phyloP scores from a whole-genome alignment of 768 basidiomycete genomes.

The Termitomyces sp. region DNA sequence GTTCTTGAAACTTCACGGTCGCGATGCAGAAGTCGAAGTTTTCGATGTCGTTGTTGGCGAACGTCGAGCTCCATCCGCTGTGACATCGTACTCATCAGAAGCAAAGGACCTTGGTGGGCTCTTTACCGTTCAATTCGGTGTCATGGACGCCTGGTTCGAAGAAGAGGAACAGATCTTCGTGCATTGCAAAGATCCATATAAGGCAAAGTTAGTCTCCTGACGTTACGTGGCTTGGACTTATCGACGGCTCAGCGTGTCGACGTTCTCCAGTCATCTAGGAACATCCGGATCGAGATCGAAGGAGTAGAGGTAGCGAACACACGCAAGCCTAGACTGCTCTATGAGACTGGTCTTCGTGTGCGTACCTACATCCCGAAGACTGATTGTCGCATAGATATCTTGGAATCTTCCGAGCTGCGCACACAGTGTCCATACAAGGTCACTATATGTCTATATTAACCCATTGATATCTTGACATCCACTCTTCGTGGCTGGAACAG shows the following conservation, averaged over 20 bases:
- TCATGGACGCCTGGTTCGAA: constrained; percentile 65
- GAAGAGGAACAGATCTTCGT: constrained; percentile 61
- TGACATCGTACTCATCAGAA: constrained; percentile 27
- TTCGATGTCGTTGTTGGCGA: constrained; percentile 48
- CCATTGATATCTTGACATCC: neutral
- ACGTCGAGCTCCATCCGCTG: constrained; percentile 35
- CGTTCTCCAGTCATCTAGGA: constrained; percentile 55
- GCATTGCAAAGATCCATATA: constrained; percentile 69
- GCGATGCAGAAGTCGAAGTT: constrained; percentile 27
- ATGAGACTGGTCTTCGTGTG: constrained; percentile 54
- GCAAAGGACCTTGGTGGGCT: constrained; percentile 39
- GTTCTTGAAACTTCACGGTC: constrained; percentile 34
- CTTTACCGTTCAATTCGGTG: constrained; percentile 44
- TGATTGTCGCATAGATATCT: constrained; percentile 49
- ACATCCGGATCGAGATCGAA: constrained; percentile 56
- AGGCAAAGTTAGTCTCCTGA: constrained; percentile 33
- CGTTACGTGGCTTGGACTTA: neutral
- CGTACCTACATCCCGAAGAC: constrained; percentile 62
- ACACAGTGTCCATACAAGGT: constrained; percentile 69
- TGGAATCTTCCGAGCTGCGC: constrained; percentile 42
- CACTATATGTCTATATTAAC: neutral
- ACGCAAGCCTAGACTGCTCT: constrained; percentile 48
- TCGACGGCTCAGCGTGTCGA: constrained; percentile 52
- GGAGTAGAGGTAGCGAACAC: constrained; percentile 66
- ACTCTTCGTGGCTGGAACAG: constrained; percentile 27